These are phyloP conservation scores for Yamadazyma diospyri DNA, from an alignment of 1,139 yeast genomes.

Conservation along the genomic window DNA sequence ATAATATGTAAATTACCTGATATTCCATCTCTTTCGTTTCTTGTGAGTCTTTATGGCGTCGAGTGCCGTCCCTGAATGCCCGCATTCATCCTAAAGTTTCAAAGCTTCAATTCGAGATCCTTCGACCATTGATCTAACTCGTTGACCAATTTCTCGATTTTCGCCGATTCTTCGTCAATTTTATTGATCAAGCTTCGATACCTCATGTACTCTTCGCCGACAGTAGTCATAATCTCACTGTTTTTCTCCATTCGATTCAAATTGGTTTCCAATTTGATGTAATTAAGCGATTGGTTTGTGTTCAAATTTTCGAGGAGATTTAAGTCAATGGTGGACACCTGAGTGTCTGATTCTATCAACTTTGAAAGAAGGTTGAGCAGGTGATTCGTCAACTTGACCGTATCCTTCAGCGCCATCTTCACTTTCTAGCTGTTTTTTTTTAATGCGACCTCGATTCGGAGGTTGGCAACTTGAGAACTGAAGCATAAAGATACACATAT, in stretches of 20 bases:
- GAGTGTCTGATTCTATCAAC: conserved; percentile 52
- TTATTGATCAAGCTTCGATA: conserved; percentile 29
- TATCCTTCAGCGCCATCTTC: conserved; percentile 30
- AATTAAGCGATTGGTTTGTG: conserved; percentile 55
- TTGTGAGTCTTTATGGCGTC: not conserved
- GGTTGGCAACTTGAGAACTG: too few relatives aligned
- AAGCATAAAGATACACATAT: too few relatives aligned
- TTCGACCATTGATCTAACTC: conserved; percentile 44
- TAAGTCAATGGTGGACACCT: conserved; percentile 48
- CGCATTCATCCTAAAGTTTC: not conserved
- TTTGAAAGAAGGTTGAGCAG: conserved; percentile 28
- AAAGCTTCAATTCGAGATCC: conserved; percentile 3
- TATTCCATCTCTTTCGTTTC: not conserved
- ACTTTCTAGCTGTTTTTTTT: too few relatives aligned
- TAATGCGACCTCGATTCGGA: too few relatives aligned
- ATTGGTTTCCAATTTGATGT: conserved; percentile 51
- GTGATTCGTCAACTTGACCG: conserved; percentile 26
- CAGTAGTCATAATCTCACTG: conserved; percentile 23
- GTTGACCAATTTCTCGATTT: conserved; percentile 41
- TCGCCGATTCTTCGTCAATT: conserved; percentile 45
- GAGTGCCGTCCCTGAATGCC: not conserved
- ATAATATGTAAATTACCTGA: conserved; percentile 8
- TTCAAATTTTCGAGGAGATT: conserved; percentile 53
- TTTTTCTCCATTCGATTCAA: conserved; percentile 36
- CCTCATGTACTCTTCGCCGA: conserved; percentile 29